Conservation (phyloP, 768 basidiomycete species). For the Tremella mesenterica region DNA sequence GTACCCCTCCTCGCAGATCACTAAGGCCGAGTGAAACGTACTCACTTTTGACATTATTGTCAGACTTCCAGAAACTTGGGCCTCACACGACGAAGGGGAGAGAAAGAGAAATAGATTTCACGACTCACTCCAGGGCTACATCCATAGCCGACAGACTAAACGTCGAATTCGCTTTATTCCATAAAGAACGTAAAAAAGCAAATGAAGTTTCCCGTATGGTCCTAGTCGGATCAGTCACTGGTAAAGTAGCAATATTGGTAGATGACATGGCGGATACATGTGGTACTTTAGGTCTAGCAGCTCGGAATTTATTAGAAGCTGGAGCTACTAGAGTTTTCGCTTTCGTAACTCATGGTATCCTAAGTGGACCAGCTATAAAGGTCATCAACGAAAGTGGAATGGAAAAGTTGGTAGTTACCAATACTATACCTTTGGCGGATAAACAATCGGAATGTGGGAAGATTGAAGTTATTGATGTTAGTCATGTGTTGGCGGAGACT, state of each 20-base stretch:
- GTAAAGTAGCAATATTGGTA: slow-evolving; percentile 90
- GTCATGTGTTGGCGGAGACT: slow-evolving; percentile 85
- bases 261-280: slow-evolving; percentile 99
- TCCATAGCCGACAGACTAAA: slow-evolving; percentile 91
- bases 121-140: slow-evolving; percentile 79
- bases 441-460: slow-evolving; percentile 58
- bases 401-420: slow-evolving; percentile 87
- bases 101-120: too few relatives aligned
- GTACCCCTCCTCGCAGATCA: too few relatives aligned
- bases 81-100: too few relatives aligned
- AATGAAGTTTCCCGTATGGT: slow-evolving; percentile 53
- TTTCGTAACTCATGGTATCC: slow-evolving; percentile 75
- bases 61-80: too few relatives aligned
- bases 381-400: slow-evolving; percentile 44
- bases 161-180: slow-evolving; percentile 90
- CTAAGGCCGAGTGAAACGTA: too few relatives aligned
- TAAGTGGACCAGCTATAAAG: slow-evolving; percentile 24
- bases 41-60: too few relatives aligned
- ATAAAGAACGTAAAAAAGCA: slow-evolving; percentile 73
- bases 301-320: slow-evolving; percentile 73
- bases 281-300: slow-evolving; percentile 74
- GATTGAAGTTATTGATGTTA: slow-evolving; percentile 81
- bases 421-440: slow-evolving; percentile 78
- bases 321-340: slow-evolving; percentile 82
- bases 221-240: slow-evolving; percentile 85